These are phyloP conservation scores for Calonectria pseudoreteaudii DNA, from an alignment of 2,329 filamentous ascomycete species.

Conservation along the genomic window DNA sequence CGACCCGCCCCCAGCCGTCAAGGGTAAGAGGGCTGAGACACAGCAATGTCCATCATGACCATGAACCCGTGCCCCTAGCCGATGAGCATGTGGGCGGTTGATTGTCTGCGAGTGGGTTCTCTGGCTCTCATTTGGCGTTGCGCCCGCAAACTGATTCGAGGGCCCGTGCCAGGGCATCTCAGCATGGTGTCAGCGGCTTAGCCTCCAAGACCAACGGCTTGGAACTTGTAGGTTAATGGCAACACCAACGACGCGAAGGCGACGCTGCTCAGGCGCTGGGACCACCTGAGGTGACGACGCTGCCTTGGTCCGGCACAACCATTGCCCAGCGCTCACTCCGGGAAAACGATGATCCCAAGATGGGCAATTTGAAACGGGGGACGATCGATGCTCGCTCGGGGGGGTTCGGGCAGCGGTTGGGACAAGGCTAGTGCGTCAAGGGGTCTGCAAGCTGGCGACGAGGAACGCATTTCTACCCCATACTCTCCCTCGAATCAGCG, in stretches of 20 bases:
- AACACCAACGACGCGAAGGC: conserved; percentile 23
- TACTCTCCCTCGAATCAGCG: conserved; percentile 24
- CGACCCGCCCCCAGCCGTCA: conserved; percentile 2
- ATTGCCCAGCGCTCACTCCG: conserved; percentile 1
- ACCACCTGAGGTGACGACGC: conserved; percentile 10
- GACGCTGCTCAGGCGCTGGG: not conserved
- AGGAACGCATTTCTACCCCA: conserved; percentile 24
- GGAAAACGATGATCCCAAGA: conserved; percentile 35
- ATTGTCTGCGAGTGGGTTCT: conserved; percentile 32
- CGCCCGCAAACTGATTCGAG: conserved; percentile 45
- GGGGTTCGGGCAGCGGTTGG: conserved; percentile 12
- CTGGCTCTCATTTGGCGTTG: conserved; percentile 40
- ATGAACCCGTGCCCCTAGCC: not conserved
- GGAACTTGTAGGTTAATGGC: conserved; percentile 31
- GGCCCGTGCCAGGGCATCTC: conserved; percentile 34
- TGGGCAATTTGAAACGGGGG: conserved; percentile 17
- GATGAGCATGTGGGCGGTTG: conserved; percentile 27
- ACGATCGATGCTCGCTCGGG: conserved; percentile 10
- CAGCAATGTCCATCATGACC: conserved; percentile 7
- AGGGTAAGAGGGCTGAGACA: conserved; percentile 15
- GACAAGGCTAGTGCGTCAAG: not conserved
- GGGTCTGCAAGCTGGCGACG: not conserved
- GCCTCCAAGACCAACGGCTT: conserved; percentile 30
- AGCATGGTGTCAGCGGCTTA: conserved; percentile 43
- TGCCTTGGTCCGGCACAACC: not conserved